Conservation (phyloP, 805 yeast genomes). For the Candida endomychidarum region DNA sequence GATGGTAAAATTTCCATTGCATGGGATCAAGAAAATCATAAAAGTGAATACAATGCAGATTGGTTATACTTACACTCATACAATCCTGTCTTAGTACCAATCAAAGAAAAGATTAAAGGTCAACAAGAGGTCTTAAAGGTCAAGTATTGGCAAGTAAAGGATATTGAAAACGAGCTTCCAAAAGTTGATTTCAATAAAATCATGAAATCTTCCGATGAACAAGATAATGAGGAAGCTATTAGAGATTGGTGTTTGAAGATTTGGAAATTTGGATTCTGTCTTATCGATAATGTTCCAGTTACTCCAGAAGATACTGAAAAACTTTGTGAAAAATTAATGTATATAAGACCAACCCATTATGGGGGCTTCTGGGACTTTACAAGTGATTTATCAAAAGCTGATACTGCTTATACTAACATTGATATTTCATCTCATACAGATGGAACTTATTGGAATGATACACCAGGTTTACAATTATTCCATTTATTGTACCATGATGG, state of each 20-base stretch:
- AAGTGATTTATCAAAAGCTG: constrained; percentile 62
- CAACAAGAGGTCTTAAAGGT: constrained; percentile 29
- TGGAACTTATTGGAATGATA: constrained; percentile 73
- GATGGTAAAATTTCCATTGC: constrained; percentile 18
- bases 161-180: constrained; percentile 43
- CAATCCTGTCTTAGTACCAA: constrained; percentile 46
- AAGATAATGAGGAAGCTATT: constrained; percentile 42
- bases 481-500: constrained; percentile 66
- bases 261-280: constrained; percentile 59
- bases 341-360: constrained; percentile 67
- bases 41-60: constrained; percentile 31
- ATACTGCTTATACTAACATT: constrained; percentile 70
- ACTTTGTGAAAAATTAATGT: constrained; percentile 56
- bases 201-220: constrained; percentile 32
- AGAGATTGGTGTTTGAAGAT: constrained; percentile 56
- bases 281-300: constrained; percentile 60
- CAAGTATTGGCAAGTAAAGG: constrained; percentile 46
- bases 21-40: constrained; percentile 47
- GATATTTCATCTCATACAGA: constrained; percentile 68
- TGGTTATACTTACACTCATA: constrained; percentile 55
- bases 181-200: constrained; percentile 48
- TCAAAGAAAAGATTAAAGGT: constrained; percentile 26
- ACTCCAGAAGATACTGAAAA: constrained; percentile 58
- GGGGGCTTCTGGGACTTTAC: constrained; percentile 85
- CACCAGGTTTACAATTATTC: constrained; percentile 70